These are phyloP conservation scores for Pleodorina starrii DNA, from an alignment of 139 green algal genomes.

Conservation along the genomic window DNA sequence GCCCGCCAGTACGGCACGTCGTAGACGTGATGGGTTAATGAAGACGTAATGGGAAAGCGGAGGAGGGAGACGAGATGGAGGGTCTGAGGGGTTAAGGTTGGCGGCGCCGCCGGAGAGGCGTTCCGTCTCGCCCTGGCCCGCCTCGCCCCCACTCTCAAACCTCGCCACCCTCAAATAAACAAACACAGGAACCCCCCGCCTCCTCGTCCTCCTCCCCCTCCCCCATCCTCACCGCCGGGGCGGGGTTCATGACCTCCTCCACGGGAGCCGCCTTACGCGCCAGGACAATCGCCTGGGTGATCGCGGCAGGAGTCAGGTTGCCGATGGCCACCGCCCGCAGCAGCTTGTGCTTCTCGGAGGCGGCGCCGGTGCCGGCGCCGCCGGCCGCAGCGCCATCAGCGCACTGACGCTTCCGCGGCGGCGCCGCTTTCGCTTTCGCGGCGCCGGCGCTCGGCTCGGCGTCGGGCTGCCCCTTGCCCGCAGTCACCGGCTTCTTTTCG, in stretches of 20 bases:
- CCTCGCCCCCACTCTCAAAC: too few relatives aligned
- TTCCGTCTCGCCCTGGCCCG: too few relatives aligned
- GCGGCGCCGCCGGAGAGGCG: too few relatives aligned
- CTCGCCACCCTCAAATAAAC: too few relatives aligned
- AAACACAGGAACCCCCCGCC: too few relatives aligned
- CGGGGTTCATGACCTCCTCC: slow-evolving; percentile 71
- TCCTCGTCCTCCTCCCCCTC: not conserved
- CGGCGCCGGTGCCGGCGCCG: not conserved
- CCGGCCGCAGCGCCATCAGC: not conserved
- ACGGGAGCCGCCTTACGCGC: slow-evolving; percentile 70
- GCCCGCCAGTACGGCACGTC: too few relatives aligned
- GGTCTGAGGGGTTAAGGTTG: too few relatives aligned
- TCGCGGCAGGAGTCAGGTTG: slow-evolving; percentile 60
- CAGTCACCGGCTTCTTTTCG: not conserved
- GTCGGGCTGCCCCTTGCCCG: too few relatives aligned
- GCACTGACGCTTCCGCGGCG: slow-evolving; percentile 1
- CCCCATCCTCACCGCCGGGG: slow-evolving; percentile 43
- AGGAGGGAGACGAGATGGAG: too few relatives aligned
- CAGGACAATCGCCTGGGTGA: slow-evolving; percentile 55
- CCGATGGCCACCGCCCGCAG: slow-evolving; percentile 86
- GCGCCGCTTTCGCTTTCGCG: not conserved
- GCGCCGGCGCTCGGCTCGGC: too few relatives aligned
- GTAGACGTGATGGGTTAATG: too few relatives aligned
- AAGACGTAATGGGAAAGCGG: too few relatives aligned
- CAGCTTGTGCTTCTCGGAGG: slow-evolving; percentile 76